A percentile compares a stretch with the other conserved stretches of the same genome.
These are phyloP conservation scores for Backusella westeae DNA, from an alignment of 192 early-diverging fungal species.

Conservation along the genomic window DNA sequence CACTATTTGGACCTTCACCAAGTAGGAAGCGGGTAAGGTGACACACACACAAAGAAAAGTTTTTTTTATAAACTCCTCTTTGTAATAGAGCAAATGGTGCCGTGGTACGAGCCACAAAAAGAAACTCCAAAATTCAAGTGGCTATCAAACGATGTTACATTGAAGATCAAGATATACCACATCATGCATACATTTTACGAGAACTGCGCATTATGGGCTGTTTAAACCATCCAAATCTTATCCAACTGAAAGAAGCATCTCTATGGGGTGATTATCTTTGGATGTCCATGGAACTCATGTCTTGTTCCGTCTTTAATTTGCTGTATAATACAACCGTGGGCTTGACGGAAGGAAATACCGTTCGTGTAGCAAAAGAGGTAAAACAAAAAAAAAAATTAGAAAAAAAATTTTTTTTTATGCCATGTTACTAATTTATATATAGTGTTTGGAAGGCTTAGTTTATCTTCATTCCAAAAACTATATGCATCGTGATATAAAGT, in stretches of 20 bases:
- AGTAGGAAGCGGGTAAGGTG: slow-evolving; percentile 31
- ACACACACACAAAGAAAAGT: neutral
- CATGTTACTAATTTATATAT: neutral
- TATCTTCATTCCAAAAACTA: slow-evolving; percentile 44
- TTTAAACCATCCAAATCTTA: slow-evolving; percentile 34
- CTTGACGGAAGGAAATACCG: slow-evolving; percentile 35
- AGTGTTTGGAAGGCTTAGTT: slow-evolving; percentile 41
- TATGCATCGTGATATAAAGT: slow-evolving; percentile 52
- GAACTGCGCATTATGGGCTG: slow-evolving; percentile 43
- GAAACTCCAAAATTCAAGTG: slow-evolving; percentile 26
- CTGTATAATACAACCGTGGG: slow-evolving; percentile 38
- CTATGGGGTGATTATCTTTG: slow-evolving; percentile 41
- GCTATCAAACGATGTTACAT: slow-evolving; percentile 44
- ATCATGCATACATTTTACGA: slow-evolving; percentile 37
- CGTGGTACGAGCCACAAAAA: slow-evolving; percentile 33
- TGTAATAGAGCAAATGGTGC: slow-evolving; percentile 34
- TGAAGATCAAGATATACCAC: slow-evolving; percentile 39
- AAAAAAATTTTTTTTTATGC: neutral
- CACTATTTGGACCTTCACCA: slow-evolving; percentile 27
- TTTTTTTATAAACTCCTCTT: slow-evolving; percentile 7
- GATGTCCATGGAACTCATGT: slow-evolving; percentile 43
- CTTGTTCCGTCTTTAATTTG: slow-evolving; percentile 41
- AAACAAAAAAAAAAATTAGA: neutral
- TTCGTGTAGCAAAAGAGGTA: slow-evolving; percentile 38
- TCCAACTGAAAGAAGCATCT: slow-evolving; percentile 33